A percentile compares a stretch with the other conserved stretches of the same genome.
Evolutionary conservation across 2,329 filamentous ascomycete species (phyloP).

Genomic region (Aureobasidium namibiae): DNA sequence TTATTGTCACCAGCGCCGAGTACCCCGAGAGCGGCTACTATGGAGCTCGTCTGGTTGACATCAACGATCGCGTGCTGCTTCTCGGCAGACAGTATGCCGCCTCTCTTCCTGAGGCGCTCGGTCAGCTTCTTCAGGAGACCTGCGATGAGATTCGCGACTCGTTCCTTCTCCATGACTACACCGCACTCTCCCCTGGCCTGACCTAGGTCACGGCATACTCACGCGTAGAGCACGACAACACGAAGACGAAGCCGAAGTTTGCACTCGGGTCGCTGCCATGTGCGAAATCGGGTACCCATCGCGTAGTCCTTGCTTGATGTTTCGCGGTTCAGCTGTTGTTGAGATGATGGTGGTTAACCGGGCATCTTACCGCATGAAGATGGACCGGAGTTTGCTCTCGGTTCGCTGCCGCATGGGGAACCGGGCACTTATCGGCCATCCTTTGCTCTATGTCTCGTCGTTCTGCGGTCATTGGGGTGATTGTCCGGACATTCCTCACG

Average conservation of each 20-base stretch:
- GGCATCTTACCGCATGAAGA: too few relatives aligned
- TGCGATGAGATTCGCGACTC: neutral
- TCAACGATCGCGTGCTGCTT: neutral
- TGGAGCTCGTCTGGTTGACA: neutral
- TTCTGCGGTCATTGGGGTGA: neutral
- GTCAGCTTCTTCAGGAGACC: neutral
- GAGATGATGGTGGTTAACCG: neutral
- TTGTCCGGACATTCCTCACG: neutral
- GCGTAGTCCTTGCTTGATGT: neutral
- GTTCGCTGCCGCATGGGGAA: too few relatives aligned
- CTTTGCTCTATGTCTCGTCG: neutral
- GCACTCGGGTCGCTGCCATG: neutral
- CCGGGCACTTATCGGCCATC: neutral
- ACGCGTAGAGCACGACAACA: neutral
- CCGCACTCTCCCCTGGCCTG: neutral
- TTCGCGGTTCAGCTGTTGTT: neutral
- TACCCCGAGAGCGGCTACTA: slow-evolving; percentile 5
- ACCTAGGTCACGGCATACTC: neutral
- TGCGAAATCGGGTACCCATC: neutral
- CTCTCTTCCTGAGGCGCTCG: neutral
- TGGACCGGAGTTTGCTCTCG: too few relatives aligned
- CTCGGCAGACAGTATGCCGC: neutral
- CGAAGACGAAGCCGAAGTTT: neutral
- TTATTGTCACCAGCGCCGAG: neutral
- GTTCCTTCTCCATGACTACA: neutral